Conservation (phyloP, 83 land plant species). For the Picea abies region DNA sequence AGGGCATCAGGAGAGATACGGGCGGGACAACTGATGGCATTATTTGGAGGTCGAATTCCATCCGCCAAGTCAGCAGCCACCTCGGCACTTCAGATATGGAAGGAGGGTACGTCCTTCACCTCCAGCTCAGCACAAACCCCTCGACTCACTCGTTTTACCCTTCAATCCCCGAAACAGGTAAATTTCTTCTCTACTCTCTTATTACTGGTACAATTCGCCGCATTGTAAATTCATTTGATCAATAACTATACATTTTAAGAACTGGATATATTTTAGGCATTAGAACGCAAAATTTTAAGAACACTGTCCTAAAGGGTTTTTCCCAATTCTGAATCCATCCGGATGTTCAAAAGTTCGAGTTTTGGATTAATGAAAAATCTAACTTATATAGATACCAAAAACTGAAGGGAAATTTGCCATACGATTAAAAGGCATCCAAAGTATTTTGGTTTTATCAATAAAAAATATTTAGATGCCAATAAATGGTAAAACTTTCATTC, state of each 20-base stretch:
- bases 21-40: not conserved
- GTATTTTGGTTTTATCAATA: too few relatives aligned
- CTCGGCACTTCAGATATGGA: not conserved
- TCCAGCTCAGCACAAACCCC: not conserved
- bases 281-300: too few relatives aligned
- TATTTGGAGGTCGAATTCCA: not conserved
- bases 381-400: too few relatives aligned
- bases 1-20: too few relatives aligned
- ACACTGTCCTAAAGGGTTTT: not conserved
- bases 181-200: not conserved
- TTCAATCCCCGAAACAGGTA: constrained; percentile 13
- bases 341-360: too few relatives aligned
- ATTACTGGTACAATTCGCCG: not conserved
- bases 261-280: too few relatives aligned
- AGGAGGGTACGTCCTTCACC: not conserved
- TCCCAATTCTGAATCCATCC: not conserved
- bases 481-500: not conserved
- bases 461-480: not conserved
- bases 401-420: too few relatives aligned
- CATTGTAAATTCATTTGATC: too few relatives aligned
- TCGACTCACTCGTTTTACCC: constrained; percentile 12
- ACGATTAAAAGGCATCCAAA: too few relatives aligned
- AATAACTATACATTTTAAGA: too few relatives aligned
- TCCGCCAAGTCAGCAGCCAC: not conserved
- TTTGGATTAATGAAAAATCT: too few relatives aligned